Conservation (phyloP, 139 green algal species). For the Tetraselmis striata region DNA sequence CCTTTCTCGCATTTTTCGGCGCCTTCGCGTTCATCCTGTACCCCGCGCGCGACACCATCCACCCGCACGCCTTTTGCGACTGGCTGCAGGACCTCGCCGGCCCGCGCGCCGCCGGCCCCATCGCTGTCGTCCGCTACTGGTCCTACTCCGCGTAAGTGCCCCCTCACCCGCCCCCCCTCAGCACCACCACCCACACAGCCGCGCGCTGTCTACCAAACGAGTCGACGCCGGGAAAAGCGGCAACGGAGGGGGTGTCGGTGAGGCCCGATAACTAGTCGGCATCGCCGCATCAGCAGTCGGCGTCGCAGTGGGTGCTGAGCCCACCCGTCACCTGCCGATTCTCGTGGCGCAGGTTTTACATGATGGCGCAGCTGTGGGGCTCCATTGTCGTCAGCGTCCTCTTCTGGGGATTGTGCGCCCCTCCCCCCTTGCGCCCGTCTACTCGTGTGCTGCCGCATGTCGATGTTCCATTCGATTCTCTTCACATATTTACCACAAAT, state of each 20-base stretch:
- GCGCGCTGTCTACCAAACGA: too few species aligned
- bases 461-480: too few species aligned
- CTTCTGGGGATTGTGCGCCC: constrained; percentile 99
- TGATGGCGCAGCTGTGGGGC: constrained; percentile 99
- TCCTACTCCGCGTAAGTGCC: constrained; percentile 90
- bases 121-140: constrained; percentile 98
- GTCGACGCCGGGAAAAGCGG: too few species aligned
- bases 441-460: too few species aligned
- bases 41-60: constrained; percentile 80
- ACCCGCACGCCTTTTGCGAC: constrained; percentile 78
- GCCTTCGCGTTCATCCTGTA: constrained; percentile 95
- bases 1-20: constrained; percentile 97
- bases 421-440: too few species aligned
- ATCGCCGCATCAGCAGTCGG: too few species aligned
- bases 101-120: constrained; percentile 80
- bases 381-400: constrained; percentile 98
- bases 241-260: too few species aligned
- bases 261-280: too few species aligned
- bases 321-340: neutral
- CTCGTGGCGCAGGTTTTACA: constrained; percentile 72
- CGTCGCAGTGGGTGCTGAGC: too few species aligned
- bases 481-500: too few species aligned
- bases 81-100: constrained; percentile 67
- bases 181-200: too few species aligned
- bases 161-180: too few species aligned